Base-by-base conservation (phyloP, 805 yeast genomes). In the Cyberlindnera mrakii region DNA sequence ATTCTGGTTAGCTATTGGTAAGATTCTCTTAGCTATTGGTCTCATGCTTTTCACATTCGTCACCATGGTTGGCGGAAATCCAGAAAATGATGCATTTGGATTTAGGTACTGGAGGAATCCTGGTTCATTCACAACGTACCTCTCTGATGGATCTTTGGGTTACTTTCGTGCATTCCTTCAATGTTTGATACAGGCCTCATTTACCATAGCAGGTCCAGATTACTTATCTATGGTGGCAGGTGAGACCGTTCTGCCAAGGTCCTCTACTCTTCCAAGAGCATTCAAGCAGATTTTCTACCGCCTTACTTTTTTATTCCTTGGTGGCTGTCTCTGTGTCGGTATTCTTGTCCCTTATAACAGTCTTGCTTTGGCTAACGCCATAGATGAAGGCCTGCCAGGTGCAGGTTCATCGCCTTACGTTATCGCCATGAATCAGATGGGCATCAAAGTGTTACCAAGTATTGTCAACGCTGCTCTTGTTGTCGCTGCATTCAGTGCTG, bases 51-150 rank as follows among this genome's bases (percentile, higher is more conserved):
- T 83, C 62, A 85, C 93, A 2, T 82, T 87, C 52, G 59, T 85
- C 42, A 80, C 89, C 6, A 87, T 86, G 95, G 77, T 83, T 31
- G 96, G 96, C 27, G 96, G 95, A 23, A 87, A 86, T 59, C 95
- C 95, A 1, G 60, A 68, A 33, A 78, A 75, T 46, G 85, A 83
- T 50, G 73, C 67, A 5, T 77, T 67, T 50, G 85, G 85, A 3
- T 78, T 80, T 56, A 59, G 80, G 36, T 71, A 75, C 55, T 80
- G 80, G 75, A 60, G 58, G 13, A 58, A 71, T 37, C 80, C 78
- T 15, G 77, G 75, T 36, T 75, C 80, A 3, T 79, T 85, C 55
- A 79, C 80, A 16, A 66, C 70, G 47, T 78, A 75, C 57, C 60
- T 68, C 32, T 72, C 75, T 10, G 60, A 70, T 5, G 90, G 90